Evolutionary conservation across 371 early-diverging fungal genomes (phyloP).

Genomic region (Lichtheimia ramosa): DNA sequence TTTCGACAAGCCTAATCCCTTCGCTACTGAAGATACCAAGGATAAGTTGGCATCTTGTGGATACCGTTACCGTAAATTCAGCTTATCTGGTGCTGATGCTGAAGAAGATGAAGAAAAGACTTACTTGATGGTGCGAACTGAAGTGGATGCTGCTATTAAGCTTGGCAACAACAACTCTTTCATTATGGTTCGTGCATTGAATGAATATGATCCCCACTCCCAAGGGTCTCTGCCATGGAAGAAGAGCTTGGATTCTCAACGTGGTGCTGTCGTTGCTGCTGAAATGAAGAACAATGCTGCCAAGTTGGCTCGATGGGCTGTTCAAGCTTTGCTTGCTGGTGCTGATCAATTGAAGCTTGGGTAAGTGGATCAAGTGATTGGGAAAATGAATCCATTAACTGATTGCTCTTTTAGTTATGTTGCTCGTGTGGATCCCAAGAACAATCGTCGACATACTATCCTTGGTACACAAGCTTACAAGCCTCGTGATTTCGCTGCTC

Average conservation of each 20-base stretch:
- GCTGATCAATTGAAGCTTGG: constrained; percentile 92
- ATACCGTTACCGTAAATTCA: constrained; percentile 87
- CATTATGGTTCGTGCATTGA: constrained; percentile 78
- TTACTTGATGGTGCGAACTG: constrained; percentile 84
- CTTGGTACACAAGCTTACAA: constrained; percentile 85
- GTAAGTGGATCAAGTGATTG: constrained; percentile 28
- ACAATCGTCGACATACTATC: constrained; percentile 80
- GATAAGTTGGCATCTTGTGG: constrained; percentile 72
- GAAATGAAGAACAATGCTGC: constrained; percentile 97
- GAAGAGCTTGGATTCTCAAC: constrained; percentile 91
- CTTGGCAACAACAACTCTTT: constrained; percentile 60
- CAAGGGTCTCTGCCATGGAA: constrained; percentile 94
- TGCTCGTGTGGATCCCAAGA: constrained; percentile 78
- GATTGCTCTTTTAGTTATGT: constrained; percentile 46
- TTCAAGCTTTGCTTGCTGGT: constrained; percentile 87
- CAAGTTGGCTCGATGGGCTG: constrained; percentile 94
- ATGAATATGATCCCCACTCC: constrained; percentile 90
- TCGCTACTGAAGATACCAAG: constrained; percentile 57
- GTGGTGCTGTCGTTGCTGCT: constrained; percentile 95
- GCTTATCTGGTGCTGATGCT: constrained; percentile 48
- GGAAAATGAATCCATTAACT: neutral
- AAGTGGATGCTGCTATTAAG: constrained; percentile 83
- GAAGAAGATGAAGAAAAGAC: constrained; percentile 46
- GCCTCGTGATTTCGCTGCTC: constrained; percentile 89
- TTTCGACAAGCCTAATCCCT: constrained; percentile 79